phyloP scores from a whole-genome alignment of 768 basidiomycete species.

The Boletus edulis region DNA sequence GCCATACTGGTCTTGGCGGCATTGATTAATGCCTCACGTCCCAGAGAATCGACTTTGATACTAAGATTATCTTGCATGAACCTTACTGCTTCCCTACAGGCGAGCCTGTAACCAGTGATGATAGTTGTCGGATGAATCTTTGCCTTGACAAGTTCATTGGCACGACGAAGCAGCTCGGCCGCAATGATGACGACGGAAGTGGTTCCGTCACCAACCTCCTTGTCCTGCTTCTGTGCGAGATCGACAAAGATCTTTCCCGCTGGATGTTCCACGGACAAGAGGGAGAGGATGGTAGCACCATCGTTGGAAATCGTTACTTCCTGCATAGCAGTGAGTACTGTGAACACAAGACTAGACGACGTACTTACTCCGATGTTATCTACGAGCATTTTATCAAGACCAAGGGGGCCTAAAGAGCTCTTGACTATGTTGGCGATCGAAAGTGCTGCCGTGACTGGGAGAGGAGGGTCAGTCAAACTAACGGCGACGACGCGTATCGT shows the following conservation, averaged over 20 bases:
- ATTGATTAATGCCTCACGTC: conserved; percentile 89
- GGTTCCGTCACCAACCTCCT: conserved; percentile 98
- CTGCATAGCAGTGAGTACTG: conserved; percentile 39
- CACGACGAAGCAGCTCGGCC: conserved; percentile 93
- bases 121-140: conserved; percentile 99
- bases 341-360: not conserved
- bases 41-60: conserved; percentile 90
- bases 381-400: conserved; percentile 96
- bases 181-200: conserved; percentile 98
- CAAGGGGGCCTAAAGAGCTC: conserved; percentile 92
- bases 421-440: conserved; percentile 98
- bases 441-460: conserved; percentile 86
- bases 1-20: conserved; percentile 98
- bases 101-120: conserved; percentile 96
- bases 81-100: conserved; percentile 95
- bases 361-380: conserved; percentile 90
- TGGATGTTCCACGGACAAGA: conserved; percentile 93
- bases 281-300: conserved; percentile 95
- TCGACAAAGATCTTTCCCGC: conserved; percentile 97
- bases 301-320: conserved; percentile 99
- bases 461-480: not conserved
- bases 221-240: conserved; percentile 98
- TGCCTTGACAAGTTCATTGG: conserved; percentile 96
- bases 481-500: not conserved
- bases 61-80: conserved; percentile 98